Evolutionary conservation across 495 filamentous ascomycete species (phyloP), one percentile per base, ranked within the genome.

Genomic region (Aspergillus sclerotioniger): DNA sequence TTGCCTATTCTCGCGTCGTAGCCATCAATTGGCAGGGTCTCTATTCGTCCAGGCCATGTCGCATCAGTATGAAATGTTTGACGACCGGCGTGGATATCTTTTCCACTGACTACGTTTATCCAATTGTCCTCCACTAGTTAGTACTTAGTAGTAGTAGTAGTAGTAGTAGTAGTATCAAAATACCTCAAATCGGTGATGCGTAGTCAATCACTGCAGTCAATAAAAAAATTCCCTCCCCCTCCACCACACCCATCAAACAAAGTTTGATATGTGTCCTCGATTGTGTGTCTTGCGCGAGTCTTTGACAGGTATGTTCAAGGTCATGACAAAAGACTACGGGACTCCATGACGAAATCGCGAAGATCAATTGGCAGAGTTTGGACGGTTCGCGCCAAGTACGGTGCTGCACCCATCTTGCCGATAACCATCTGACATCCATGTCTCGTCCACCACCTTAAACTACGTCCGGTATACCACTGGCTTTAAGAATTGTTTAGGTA

Each of bases 371-470:
- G 31, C 17, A 25, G 31, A 29, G 47, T 17, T 32, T 17, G 31
- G 8, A 41, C 37, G 37, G 37, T 41, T 41, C 37, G 37, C 37
- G 12, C 37, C 37, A 2, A 39, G 35, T n/a, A n/a, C 10, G 9
- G 35, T 39, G 35, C 12, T 13, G 13, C 33, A 41, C 35, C n/a
- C 25, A 25, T 13, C 48, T 51, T 51, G n/a, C 49, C 31, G 28
- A 21, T 10, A 32, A 32, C 25, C 25, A 50, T 50, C 47, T 16
- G 13, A 28, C 46, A 49, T 49, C 46, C 39, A 54, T 54, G 39
- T 44, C 28, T 59, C 57, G 57, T 59, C 51, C 51, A 59, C 57
- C 44, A 59, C 57, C 57, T 45, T 44, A 25, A 56, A 56, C 52
- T 19, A 51, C n/a, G 32, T 7, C 20, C n/a, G 6, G 2, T 16